phyloP scores from a whole-genome alignment of 352 stramenopile genomes.

The Phytopythium helicoides region DNA sequence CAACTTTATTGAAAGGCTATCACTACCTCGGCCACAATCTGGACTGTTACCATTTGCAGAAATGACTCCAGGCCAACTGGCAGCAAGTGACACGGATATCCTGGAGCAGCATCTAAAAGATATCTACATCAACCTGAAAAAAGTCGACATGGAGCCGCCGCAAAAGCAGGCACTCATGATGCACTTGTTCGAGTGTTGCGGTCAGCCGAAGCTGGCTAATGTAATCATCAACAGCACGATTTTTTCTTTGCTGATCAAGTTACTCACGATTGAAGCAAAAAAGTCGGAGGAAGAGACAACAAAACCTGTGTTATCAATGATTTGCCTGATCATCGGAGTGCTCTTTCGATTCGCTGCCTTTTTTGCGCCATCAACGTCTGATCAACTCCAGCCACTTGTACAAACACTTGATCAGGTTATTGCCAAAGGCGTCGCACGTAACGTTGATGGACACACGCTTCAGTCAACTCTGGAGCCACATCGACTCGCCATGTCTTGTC shows the following conservation, averaged over 20 bases:
- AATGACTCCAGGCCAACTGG: slow-evolving; percentile 32
- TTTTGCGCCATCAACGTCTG: slow-evolving; percentile 53
- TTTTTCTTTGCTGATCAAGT: slow-evolving; percentile 53
- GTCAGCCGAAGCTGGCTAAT: slow-evolving; percentile 58
- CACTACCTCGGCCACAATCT: slow-evolving; percentile 17
- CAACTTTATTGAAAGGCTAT: slow-evolving; percentile 42
- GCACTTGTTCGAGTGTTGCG: slow-evolving; percentile 60
- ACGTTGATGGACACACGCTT: not conserved
- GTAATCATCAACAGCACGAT: slow-evolving; percentile 85
- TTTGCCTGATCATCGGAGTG: slow-evolving; percentile 60
- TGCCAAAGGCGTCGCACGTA: not conserved
- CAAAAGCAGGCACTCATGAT: slow-evolving; percentile 51
- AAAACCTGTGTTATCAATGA: slow-evolving; percentile 28
- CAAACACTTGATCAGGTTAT: slow-evolving; percentile 26
- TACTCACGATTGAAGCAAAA: slow-evolving; percentile 30
- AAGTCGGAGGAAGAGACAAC: not conserved
- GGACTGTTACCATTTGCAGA: slow-evolving; percentile 39
- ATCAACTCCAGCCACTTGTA: slow-evolving; percentile 56
- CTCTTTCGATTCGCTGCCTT: slow-evolving; percentile 74
- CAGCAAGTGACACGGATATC: slow-evolving; percentile 40
- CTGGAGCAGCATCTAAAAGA: slow-evolving; percentile 74
- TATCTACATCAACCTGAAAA: slow-evolving; percentile 70
- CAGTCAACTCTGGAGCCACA: slow-evolving; percentile 12
- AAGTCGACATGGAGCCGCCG: slow-evolving; percentile 11
- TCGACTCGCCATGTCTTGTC: slow-evolving; percentile 38